phyloP scores from a whole-genome alignment of 2,329 filamentous ascomycete species.

The Bipolaris victoriae region DNA sequence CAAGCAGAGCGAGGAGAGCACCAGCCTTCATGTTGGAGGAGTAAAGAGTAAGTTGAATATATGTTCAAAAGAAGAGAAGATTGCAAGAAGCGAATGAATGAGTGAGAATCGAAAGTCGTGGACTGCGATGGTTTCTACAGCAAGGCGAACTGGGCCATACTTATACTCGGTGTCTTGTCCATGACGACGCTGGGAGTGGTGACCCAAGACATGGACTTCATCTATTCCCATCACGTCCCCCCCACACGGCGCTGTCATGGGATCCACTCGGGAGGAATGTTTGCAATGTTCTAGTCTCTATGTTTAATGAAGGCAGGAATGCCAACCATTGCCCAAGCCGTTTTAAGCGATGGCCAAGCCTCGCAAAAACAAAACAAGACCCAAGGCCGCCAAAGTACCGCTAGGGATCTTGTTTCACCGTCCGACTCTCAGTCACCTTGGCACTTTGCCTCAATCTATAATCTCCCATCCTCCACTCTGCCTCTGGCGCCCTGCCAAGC shows the following conservation, averaged over 20 bases:
- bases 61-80: conserved; percentile 17
- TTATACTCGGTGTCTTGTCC: conserved; percentile 10
- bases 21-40: conserved; percentile 38
- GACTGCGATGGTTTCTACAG: conserved; percentile 10
- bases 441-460: conserved; percentile 1
- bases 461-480: neutral
- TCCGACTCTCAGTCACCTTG: conserved; percentile 7
- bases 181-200: conserved; percentile 1
- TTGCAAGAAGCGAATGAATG: conserved; percentile 12
- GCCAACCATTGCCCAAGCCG: conserved; percentile 16
- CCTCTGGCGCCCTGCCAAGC: neutral
- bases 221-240: conserved; percentile 8
- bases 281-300: conserved; percentile 12
- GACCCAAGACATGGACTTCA: conserved; percentile 11
- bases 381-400: conserved; percentile 18
- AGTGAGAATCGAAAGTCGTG: conserved; percentile 11
- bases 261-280: neutral
- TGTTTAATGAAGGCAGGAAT: conserved; percentile 13
- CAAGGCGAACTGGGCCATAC: conserved; percentile 1
- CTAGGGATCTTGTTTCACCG: conserved; percentile 20
- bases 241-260: conserved; percentile 5
- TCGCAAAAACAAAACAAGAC: conserved; percentile 4
- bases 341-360: conserved; percentile 17
- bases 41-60: conserved; percentile 13
- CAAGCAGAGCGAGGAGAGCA: conserved; percentile 35